Base-by-base conservation (phyloP, 2,329 filamentous ascomycete species). In the Monilinia polystroma region DNA sequence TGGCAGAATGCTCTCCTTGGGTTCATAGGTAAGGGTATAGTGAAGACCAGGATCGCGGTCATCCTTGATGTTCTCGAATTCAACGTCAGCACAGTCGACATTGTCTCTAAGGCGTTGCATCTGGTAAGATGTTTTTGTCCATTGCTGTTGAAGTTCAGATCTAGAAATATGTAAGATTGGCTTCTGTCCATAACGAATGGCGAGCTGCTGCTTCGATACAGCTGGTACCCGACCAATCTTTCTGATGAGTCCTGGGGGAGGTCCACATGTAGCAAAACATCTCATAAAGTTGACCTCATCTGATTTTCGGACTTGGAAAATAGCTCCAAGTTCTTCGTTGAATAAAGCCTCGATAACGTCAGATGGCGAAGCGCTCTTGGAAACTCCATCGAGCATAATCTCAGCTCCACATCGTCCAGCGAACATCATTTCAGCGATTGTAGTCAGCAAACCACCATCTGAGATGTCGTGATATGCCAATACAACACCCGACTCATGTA, bases 351-450 rank as follows among this genome's bases (percentile, higher is more conserved):
- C 87, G 10, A 97, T 81, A 23, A 96, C 79, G 74, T 87, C 81
- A 1, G 69, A 54, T 8, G 87, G 83, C 56, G 86, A 81, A 54
- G 88, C 83, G 32, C 86, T 87, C 68, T 86, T 87, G 38, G 85
- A 80, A 51, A 93, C 82, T 65, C 85, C 85, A 76, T 97, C 93
- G 67, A 97, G 82, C 83, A 91, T 90, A 68, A 98, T 83, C 72
- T 96, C 91, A 41, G 92, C 85, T 69, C 94, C 95, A 74, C 91
- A 96, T 66, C 93, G 90, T 38, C 95, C 95, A 43, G 95, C 94
- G 77, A 98, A 98, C 87, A 96, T 96, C 95, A 98, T 98, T 80
- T 99, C 95, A 3, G 89, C 91, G 45, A 98, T 80, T 7, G 94
- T 93, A 0, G 94, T 95, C 76, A 98, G 86, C 12, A 98, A 82